Conservation (phyloP, 768 basidiomycete species). For the Suillus spraguei region DNA sequence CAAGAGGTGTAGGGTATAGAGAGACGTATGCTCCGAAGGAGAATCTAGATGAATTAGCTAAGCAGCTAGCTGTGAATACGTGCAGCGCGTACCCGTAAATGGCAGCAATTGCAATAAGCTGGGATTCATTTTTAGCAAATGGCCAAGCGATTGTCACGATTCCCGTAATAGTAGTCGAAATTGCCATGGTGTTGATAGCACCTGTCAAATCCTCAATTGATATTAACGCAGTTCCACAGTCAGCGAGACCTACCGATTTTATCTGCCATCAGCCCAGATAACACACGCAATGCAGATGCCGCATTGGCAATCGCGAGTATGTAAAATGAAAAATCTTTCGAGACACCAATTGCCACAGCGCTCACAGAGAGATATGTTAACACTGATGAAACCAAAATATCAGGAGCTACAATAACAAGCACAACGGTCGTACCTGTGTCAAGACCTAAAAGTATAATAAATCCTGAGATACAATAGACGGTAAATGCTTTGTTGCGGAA, state of each 20-base stretch:
- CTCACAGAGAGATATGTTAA: constrained; percentile 68
- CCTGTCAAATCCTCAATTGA: constrained; percentile 43
- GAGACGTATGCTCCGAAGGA: constrained; percentile 64
- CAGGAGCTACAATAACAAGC: constrained; percentile 9
- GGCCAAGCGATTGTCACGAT: constrained; percentile 74
- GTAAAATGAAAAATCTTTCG: constrained; percentile 58
- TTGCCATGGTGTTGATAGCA: constrained; percentile 66
- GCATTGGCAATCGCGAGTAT: constrained; percentile 71
- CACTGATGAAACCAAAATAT: constrained; percentile 38
- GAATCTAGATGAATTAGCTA: constrained; percentile 39
- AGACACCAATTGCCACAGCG: constrained; percentile 51
- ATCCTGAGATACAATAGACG: constrained; percentile 58
- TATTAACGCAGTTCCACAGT: background rate
- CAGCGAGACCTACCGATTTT: constrained; percentile 40
- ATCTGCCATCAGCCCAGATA: constrained; percentile 57
- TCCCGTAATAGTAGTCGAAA: constrained; percentile 57
- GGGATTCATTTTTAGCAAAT: constrained; percentile 45
- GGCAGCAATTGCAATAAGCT: constrained; percentile 55
- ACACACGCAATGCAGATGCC: constrained; percentile 57
- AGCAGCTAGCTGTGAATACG: background rate
- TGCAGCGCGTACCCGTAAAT: constrained; percentile 60
- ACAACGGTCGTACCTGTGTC: constrained; percentile 52
- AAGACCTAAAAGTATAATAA: constrained; percentile 66
- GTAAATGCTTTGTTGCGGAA: constrained; percentile 53
- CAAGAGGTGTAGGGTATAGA: constrained; percentile 56